Evolutionary conservation across 208 protist species (phyloP), one percentile per base, ranked within the genome.

Genomic region (Strigomonas oncopelti): DNA sequence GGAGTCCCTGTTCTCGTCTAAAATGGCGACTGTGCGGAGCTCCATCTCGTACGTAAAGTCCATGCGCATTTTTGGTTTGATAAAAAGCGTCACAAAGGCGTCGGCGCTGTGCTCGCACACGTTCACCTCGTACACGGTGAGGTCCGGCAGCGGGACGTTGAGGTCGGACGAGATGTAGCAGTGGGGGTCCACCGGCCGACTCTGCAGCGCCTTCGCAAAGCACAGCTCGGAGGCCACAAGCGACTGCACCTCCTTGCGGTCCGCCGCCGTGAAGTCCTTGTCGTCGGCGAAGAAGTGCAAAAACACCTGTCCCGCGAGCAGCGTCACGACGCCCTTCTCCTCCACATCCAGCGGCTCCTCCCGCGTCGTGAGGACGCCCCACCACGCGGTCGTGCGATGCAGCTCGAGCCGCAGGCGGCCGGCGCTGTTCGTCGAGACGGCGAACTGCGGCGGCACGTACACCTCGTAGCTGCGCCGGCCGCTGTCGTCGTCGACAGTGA

Each of bases 31-130:
- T 28, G 38, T 71, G 18, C 67, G 80, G 51, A 90, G 64, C 71
- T 90, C 85, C 75, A 90, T 34, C 46, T 90, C 85, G 60, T 83
- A 84, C 0, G 81, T 14, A 3, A 81, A 38, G 36, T 24, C 28
- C 0, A 55, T 22, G 22, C 54, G 0, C 52, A 36, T 0, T 53
- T 55, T 20, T 11, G 5, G 7, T 51, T 48, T 20, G 69, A 83
- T 69, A 56, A 87, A 84, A 2, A 90, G 65, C 0, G 73, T 90
- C 53, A 87, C 54, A 52, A 67, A 80, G 0, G 62, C 22, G 52
- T 85, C 81, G 20, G 64, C 51, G 14, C 61, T 36, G 69, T 90
- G 85, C 65, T 78, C 77, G 70, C 85, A 87, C 8, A 90, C 77
- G 16, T 58, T 63, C 18, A 77, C 81, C 18, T 31, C 57, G 28